Conservation (phyloP, 306 rosid species). For the Phaseolus lunatus region DNA sequence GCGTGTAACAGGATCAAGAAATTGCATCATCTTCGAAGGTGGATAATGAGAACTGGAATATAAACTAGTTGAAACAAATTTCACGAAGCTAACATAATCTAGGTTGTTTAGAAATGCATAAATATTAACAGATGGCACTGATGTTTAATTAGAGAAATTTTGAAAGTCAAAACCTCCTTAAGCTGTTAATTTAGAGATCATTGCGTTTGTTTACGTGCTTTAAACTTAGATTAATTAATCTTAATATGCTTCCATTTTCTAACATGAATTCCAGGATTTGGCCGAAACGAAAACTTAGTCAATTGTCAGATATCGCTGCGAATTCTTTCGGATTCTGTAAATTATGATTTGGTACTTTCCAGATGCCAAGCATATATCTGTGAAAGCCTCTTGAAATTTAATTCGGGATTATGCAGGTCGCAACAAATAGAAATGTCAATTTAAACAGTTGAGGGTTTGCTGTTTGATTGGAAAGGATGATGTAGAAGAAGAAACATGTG, state of each 20-base stretch:
- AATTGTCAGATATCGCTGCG: not conserved
- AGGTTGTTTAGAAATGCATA: not conserved
- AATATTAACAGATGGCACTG: not conserved
- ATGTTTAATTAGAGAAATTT: not conserved
- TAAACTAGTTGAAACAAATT: not conserved
- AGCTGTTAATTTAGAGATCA: too few species aligned
- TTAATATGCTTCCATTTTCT: not conserved
- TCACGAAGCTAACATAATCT: not conserved
- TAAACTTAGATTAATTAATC: not conserved
- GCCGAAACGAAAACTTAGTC: not conserved
- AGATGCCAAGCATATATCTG: not conserved
- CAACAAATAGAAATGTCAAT: not conserved
- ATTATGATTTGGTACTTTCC: not conserved
- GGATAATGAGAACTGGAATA: not conserved
- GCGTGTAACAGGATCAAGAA: not conserved
- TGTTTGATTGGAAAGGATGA: not conserved
- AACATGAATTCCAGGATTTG: not conserved
- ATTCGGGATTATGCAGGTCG: not conserved
- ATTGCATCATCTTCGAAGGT: not conserved
- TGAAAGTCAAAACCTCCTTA: too few species aligned
- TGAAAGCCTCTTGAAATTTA: not conserved
- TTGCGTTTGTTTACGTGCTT: not conserved
- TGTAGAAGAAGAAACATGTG: not conserved
- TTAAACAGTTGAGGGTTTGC: not conserved
- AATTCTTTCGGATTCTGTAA: not conserved